These are phyloP conservation scores for Amanita subjunquillea DNA, from an alignment of 768 basidiomycete genomes.

Conservation along the genomic window DNA sequence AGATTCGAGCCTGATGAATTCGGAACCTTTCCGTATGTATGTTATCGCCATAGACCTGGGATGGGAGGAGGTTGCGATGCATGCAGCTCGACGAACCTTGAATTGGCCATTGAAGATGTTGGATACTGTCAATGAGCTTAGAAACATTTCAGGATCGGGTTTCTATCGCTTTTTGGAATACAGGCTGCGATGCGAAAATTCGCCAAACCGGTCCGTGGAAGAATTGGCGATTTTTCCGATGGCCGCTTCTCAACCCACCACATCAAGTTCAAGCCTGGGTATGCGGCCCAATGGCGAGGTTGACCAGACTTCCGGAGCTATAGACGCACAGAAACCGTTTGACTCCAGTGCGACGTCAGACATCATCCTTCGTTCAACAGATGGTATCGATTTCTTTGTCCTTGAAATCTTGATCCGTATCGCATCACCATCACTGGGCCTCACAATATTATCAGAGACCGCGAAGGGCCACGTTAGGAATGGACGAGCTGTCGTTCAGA, in stretches of 20 bases:
- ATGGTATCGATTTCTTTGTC: slow-evolving; percentile 20
- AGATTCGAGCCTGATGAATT: not conserved
- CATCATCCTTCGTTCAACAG: slow-evolving; percentile 16
- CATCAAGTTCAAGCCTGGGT: not conserved
- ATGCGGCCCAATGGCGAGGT: not conserved
- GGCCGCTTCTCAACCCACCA: not conserved
- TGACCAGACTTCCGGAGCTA: not conserved
- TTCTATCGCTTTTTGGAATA: slow-evolving; percentile 1
- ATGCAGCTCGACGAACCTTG: not conserved
- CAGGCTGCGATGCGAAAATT: not conserved
- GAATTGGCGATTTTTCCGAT: not conserved
- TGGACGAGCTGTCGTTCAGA: slow-evolving; percentile 2
- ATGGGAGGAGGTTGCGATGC: not conserved
- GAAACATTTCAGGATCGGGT: not conserved
- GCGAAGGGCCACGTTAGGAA: not conserved
- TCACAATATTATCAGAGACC: slow-evolving; percentile 16
- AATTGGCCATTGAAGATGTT: not conserved
- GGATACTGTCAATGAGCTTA: not conserved
- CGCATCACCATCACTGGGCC: slow-evolving; percentile 19
- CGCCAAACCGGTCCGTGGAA: not conserved
- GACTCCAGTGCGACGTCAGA: slow-evolving; percentile 8
- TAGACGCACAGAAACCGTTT: not conserved
- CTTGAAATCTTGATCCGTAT: slow-evolving; percentile 16
- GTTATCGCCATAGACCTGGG: not conserved
- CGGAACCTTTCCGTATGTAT: not conserved